These are phyloP conservation scores for Mollisiaceae sp. DNA, from an alignment of 2,329 filamentous ascomycete genomes.

Conservation along the genomic window DNA sequence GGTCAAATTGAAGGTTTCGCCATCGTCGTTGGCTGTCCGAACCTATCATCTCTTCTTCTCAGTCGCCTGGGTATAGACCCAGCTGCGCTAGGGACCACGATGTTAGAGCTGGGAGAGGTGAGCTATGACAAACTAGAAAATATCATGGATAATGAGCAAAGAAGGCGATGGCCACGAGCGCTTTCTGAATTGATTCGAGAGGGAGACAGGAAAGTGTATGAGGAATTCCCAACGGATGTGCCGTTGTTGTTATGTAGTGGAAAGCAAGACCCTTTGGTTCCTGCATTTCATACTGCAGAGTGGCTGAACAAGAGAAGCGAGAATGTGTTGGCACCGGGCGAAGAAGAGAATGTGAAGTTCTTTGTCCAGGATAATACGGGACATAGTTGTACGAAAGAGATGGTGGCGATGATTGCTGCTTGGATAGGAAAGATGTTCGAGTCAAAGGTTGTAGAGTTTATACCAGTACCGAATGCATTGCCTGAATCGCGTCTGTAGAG, in stretches of 20 bases:
- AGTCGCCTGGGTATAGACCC: constrained; percentile 24
- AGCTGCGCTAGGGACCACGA: not conserved
- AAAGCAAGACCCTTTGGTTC: constrained; percentile 27
- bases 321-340: not conserved
- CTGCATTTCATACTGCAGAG: constrained; percentile 18
- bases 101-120: constrained; percentile 19
- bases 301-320: constrained; percentile 24
- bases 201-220: constrained; percentile 21
- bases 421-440: constrained; percentile 26
- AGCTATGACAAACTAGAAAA: constrained; percentile 17
- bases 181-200: constrained; percentile 16
- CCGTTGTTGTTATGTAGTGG: constrained; percentile 25
- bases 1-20: constrained; percentile 22
- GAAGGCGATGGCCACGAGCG: constrained; percentile 20
- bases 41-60: constrained; percentile 24
- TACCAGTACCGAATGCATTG: not conserved
- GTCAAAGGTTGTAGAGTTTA: not conserved
- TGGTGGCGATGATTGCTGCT: constrained; percentile 28
- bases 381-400: constrained; percentile 31
- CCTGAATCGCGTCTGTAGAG: not conserved
- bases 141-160: constrained; percentile 23
- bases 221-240: constrained; percentile 26
- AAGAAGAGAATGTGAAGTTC: constrained; percentile 19
- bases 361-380: constrained; percentile 33
- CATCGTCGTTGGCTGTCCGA: constrained; percentile 31